Evolutionary conservation across 108 stramenopile species (phyloP).

Genomic region (Phaeodactylum tricornutum): DNA sequence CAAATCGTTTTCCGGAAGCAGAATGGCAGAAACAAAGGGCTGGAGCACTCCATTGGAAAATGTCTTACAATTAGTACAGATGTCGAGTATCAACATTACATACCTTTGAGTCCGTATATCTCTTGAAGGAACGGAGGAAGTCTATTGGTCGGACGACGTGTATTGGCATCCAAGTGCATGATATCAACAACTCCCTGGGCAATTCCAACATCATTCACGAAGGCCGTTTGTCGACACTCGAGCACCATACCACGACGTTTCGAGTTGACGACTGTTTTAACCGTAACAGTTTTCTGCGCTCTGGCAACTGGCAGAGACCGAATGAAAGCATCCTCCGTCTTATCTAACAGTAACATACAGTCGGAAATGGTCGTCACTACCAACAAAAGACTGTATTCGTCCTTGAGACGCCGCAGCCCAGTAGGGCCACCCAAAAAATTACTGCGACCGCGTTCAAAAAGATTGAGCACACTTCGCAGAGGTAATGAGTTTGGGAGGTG

Average conservation of each 20-base stretch:
- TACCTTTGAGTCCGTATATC: too few relatives aligned
- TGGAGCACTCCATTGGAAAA: too few relatives aligned
- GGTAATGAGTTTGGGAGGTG: conserved; percentile 31
- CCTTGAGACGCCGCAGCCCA: conserved; percentile 32
- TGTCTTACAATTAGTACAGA: too few relatives aligned
- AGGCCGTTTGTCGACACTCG: conserved; percentile 39
- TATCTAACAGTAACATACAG: conserved; percentile 14
- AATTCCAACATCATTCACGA: conserved; percentile 5
- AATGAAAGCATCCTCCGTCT: conserved; percentile 5
- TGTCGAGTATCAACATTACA: too few relatives aligned
- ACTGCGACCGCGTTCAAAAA: conserved; percentile 54
- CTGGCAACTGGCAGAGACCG: conserved; percentile 11
- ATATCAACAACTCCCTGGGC: conserved; percentile 46
- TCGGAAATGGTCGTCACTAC: conserved; percentile 50
- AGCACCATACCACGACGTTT: conserved; percentile 49
- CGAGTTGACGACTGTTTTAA: conserved; percentile 23
- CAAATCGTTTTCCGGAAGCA: too few relatives aligned
- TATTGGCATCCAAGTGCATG: conserved; percentile 37
- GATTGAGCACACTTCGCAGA: conserved; percentile 45
- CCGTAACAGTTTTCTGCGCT: conserved; percentile 21
- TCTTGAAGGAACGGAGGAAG: conserved; percentile 45
- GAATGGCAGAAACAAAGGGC: too few relatives aligned
- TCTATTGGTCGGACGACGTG: conserved; percentile 33
- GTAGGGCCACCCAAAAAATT: conserved; percentile 56
- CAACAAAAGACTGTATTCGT: conserved; percentile 33